These are phyloP conservation scores for Starmera pachycereana DNA, from an alignment of 805 yeast genomes.

Conservation along the genomic window DNA sequence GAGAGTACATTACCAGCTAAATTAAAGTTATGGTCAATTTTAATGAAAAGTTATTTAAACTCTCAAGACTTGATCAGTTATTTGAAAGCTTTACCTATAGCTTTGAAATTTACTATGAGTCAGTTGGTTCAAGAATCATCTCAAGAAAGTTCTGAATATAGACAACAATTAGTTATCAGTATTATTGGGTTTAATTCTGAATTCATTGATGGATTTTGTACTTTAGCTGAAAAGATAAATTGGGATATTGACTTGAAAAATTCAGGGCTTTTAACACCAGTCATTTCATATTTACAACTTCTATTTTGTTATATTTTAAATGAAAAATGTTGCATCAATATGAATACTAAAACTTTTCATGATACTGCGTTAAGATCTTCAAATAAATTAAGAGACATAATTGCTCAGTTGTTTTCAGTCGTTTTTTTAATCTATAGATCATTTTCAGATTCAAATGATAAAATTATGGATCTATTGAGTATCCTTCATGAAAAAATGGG, in stretches of 20 bases:
- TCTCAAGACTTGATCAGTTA: conserved; percentile 23
- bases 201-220: conserved; percentile 30
- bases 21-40: conserved; percentile 64
- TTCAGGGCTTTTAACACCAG: conserved; percentile 9
- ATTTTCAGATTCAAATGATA: conserved; percentile 2
- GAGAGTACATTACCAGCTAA: conserved; percentile 57
- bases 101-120: conserved; percentile 33
- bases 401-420: conserved; percentile 28
- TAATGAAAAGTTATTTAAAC: conserved; percentile 45
- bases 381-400: conserved; percentile 34
- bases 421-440: conserved; percentile 26
- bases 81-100: conserved; percentile 40
- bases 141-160: conserved; percentile 17
- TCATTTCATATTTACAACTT: conserved; percentile 27
- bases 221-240: conserved; percentile 14
- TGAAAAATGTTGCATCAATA: conserved; percentile 39
- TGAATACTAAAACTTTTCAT: conserved; percentile 30
- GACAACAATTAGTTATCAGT: conserved; percentile 35
- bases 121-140: conserved; percentile 23
- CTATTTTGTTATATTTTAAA: conserved; percentile 39
- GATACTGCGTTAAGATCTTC: conserved; percentile 33
- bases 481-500: conserved; percentile 72
- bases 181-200: conserved; percentile 45
- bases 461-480: conserved; percentile 38
- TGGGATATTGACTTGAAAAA: conserved; percentile 23